phyloP scores from a whole-genome alignment of 257 asterid species.

The Forsythia viridissima region DNA sequence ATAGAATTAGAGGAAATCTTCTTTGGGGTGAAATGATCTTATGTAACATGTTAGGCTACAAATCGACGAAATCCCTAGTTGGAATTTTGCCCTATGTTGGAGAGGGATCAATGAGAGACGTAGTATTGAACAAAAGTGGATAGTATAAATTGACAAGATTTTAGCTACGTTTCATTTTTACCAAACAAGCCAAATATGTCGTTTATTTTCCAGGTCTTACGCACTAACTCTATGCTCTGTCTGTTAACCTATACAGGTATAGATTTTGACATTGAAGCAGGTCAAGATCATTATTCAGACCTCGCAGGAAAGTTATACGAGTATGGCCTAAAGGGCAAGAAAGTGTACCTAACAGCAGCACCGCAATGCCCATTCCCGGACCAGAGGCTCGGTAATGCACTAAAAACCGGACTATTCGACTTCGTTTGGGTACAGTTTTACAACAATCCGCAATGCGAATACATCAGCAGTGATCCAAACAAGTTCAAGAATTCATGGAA shows the following conservation, averaged over 20 bases:
- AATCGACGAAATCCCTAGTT: too few species aligned
- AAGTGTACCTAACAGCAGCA: conserved; percentile 20
- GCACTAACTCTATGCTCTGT: neutral
- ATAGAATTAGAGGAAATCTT: too few species aligned
- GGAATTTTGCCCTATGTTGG: too few species aligned
- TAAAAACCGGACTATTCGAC: conserved; percentile 19
- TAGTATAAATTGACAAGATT: too few species aligned
- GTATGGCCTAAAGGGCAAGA: conserved; percentile 12
- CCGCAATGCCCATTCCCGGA: conserved; percentile 27
- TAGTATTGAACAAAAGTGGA: too few species aligned
- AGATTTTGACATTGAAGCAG: conserved; percentile 18
- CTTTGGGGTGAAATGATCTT: too few species aligned
- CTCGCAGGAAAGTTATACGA: conserved; percentile 1
- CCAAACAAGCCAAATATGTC: too few species aligned
- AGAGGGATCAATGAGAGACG: too few species aligned
- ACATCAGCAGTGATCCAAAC: neutral
- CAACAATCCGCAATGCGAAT: conserved; percentile 20
- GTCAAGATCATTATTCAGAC: conserved; percentile 9
- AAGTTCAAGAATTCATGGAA: conserved; percentile 24
- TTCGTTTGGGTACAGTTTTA: conserved; percentile 32
- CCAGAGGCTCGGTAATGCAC: neutral
- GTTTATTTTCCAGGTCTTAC: too few species aligned
- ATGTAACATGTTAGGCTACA: too few species aligned
- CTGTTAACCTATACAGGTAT: neutral
- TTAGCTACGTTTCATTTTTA: too few species aligned